A percentile compares a stretch with the other conserved stretches of the same genome.
phyloP scores from a whole-genome alignment of 2,329 filamentous ascomycete genomes.

The Pseudopithomyces maydicus region DNA sequence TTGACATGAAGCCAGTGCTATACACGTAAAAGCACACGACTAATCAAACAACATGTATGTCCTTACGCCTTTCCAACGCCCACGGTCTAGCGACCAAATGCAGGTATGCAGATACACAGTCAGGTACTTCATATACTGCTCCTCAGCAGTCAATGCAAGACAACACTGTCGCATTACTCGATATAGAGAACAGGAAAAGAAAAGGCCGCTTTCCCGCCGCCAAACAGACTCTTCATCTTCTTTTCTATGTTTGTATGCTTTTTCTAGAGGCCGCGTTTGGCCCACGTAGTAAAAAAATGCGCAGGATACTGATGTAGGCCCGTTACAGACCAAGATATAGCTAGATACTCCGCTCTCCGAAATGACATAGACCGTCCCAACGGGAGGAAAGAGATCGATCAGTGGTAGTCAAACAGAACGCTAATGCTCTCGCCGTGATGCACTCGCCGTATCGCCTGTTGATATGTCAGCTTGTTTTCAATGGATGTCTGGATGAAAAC shows the following conservation, averaged over 20 bases:
- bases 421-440: slow-evolving; percentile 98
- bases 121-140: slow-evolving; percentile 26
- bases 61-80: slow-evolving; percentile 4
- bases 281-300: not conserved
- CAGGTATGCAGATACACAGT: slow-evolving; percentile 5
- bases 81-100: slow-evolving; percentile 2
- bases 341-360: slow-evolving; percentile 6
- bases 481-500: not conserved
- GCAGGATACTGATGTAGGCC: slow-evolving; percentile 1
- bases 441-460: slow-evolving; percentile 82
- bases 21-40: not conserved
- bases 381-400: slow-evolving; percentile 13
- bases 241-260: slow-evolving; percentile 13
- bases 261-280: not conserved
- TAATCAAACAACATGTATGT: not conserved
- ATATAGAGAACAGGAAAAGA: slow-evolving; percentile 6
- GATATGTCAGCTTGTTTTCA: slow-evolving; percentile 20
- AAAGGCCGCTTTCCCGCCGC: not conserved
- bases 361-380: slow-evolving; percentile 6
- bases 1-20: not conserved
- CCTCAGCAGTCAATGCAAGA: slow-evolving; percentile 20
- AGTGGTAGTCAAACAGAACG: slow-evolving; percentile 88
- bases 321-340: slow-evolving; percentile 1
- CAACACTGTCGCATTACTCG: slow-evolving; percentile 4
- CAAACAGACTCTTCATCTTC: slow-evolving; percentile 5